Evolutionary conservation across 2,329 filamentous ascomycete species (phyloP), one percentile per base, ranked within the genome.

Genomic region (Penicillium decumbens): DNA sequence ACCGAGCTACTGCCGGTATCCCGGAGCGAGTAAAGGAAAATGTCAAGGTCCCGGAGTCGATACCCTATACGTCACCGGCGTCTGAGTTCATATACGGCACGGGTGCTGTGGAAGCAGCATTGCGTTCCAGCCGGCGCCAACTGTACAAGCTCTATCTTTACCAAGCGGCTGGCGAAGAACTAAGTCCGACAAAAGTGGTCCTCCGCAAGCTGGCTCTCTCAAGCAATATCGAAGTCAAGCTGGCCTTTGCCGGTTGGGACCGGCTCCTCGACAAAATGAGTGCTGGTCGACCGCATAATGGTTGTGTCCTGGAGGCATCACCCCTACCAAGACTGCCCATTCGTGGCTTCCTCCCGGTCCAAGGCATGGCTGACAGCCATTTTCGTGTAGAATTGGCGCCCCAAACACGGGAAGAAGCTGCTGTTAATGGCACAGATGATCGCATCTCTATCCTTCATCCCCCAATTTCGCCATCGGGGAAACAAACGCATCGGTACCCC

Each of bases 1-100:
- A 65, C 28, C 53, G 54, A 27, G 39, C 43, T 24, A 62, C 63
- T 24, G 59, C 65, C 10, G 50, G 48, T 33, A 50, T 54, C 27
- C 68, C 68, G 20, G 66, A 70, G 51, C 58, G 62, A 37, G 57
- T 69, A 8, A 69, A 67, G 35, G 48, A 60, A 15, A 53, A 67
- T 35, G 65, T 72, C 39, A 67, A 57, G 50, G 64, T 71, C 1
- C 75, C 75, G 0, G 50, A 71, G 3, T 66, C 72, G 6, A 77
- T 87, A 15, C 81, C 83, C 1, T 85, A 92, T 65, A 89, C 88
- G 0, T 95, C 89, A 0, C 87, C 92, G 0, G 88, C 89, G 4
- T 95, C 91, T 0, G 87, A 95, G 54, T 97, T 96, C 60, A 76
- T 98, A 2, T 97, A 95, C 65, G 93, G 93, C 5, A 81, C 80